Evolutionary conservation across 2,329 filamentous ascomycete genomes (phyloP), one percentile per base, ranked within the genome.

Genomic region (Daldinia eschscholtzii): DNA sequence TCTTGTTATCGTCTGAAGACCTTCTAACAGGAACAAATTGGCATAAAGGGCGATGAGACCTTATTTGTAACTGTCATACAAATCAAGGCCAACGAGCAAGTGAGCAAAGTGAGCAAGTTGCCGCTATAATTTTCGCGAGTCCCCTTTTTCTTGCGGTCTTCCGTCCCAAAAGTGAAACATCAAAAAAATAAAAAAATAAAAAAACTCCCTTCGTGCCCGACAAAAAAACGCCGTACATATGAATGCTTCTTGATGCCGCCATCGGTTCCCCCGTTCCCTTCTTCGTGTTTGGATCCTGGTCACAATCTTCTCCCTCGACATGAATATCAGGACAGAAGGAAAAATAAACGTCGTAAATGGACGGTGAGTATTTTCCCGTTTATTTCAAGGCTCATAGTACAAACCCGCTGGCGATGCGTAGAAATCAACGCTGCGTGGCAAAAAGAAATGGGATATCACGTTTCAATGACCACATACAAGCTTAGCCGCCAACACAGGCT

Each of bases 191-290:
- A 39, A 39, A 39, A 39, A 39, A 39, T 33, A 52, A 52, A 72
- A 72, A 50, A 68, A 66, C 68, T 73, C 69, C 67, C 23, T 57
- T 57, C 39, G 57, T 65, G 6, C 61, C 65, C 46, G 57, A 57
- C 26, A 37, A 42, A 42, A 33, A 57, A 72, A 73, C 70, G 69
- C 72, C 72, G 41, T 66, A 73, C 64, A 70, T 72, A 68, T 72
- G 67, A 73, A 65, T 72, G 74, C 68, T 73, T 65, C 4, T 55
- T 35, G 65, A 73, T 73, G 71, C 72, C 72, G 59, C 68, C 70
- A 61, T 74, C 67, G 63, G 57, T 50, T 65, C 66, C 59, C 53
- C 68, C 66, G 50, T 65, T 72, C 67, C 64, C 64, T 58, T 70
- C 64, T 71, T 59, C 65, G 33, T 68, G 58, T 62, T 70, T 55